A percentile compares a stretch with the other conserved stretches of the same genome.
phyloP scores from a whole-genome alignment of 2,329 filamentous ascomycete species.

The Alternaria viburni region DNA sequence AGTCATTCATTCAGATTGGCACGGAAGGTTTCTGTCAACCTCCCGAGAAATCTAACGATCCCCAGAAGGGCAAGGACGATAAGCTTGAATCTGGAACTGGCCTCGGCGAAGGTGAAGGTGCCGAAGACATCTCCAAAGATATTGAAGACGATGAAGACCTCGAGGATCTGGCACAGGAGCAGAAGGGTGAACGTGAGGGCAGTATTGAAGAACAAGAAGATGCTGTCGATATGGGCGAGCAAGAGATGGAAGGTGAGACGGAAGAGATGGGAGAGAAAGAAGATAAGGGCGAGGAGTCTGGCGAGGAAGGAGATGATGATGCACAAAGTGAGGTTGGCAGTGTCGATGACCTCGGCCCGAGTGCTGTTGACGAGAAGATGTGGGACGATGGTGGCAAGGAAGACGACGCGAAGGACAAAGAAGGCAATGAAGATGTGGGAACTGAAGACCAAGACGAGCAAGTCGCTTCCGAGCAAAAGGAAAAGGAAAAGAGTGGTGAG shows the following conservation, averaged over 20 bases:
- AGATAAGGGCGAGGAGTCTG: slow-evolving; percentile 64
- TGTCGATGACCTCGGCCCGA: slow-evolving; percentile 88
- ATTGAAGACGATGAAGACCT: slow-evolving; percentile 93
- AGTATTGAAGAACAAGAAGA: slow-evolving; percentile 82
- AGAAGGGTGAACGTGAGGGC: slow-evolving; percentile 64
- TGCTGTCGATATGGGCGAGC: slow-evolving; percentile 89
- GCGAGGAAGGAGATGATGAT: slow-evolving; percentile 59
- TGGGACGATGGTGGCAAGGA: slow-evolving; percentile 88
- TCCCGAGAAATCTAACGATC: slow-evolving; percentile 72
- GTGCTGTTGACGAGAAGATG: slow-evolving; percentile 96
- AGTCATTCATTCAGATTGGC: slow-evolving; percentile 78
- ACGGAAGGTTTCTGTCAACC: slow-evolving; percentile 91
- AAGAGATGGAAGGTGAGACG: slow-evolving; percentile 87
- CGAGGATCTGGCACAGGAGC: slow-evolving; percentile 86
- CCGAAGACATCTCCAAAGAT: slow-evolving; percentile 97
- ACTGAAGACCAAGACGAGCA: slow-evolving; percentile 58
- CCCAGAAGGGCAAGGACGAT: slow-evolving; percentile 72
- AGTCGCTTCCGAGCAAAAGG: slow-evolving; percentile 55
- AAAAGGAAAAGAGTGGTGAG: slow-evolving; percentile 58
- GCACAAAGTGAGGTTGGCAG: slow-evolving; percentile 90
- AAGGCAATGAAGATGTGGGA: slow-evolving; percentile 65
- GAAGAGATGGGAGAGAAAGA: slow-evolving; percentile 63
- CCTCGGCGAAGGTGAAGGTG: slow-evolving; percentile 91
- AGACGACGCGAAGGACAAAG: slow-evolving; percentile 81
- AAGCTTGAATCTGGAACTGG: slow-evolving; percentile 91